A percentile compares a stretch with the other conserved stretches of the same genome.
phyloP scores from a whole-genome alignment of 495 filamentous ascomycete species.

The Podospora australis region DNA sequence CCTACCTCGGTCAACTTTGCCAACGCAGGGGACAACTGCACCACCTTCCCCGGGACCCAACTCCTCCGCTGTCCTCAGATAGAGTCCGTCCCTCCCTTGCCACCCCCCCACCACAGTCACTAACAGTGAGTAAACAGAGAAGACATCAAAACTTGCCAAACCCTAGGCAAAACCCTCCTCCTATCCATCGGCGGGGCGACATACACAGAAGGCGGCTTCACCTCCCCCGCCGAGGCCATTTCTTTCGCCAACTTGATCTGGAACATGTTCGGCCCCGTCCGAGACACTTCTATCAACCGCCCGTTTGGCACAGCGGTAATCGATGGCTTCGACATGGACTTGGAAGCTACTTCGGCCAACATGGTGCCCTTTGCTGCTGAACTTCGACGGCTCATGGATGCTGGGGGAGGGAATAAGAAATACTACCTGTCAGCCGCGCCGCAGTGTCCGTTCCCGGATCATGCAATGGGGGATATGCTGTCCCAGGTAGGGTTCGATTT shows the following conservation, averaged over 20 bases:
- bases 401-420: slow-evolving; percentile 36
- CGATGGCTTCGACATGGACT: slow-evolving; percentile 70
- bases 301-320: slow-evolving; percentile 59
- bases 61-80: slow-evolving; percentile 57
- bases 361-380: slow-evolving; percentile 51
- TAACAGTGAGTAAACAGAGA: no score
- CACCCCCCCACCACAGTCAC: slow-evolving; percentile 14
- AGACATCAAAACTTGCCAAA: slow-evolving; percentile 63
- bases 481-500: slow-evolving; percentile 54
- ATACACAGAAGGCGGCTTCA: slow-evolving; percentile 57
- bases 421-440: slow-evolving; percentile 62
- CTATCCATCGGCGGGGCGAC: slow-evolving; percentile 61
- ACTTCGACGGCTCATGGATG: slow-evolving; percentile 49
- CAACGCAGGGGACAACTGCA: slow-evolving; percentile 52
- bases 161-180: slow-evolving; percentile 56
- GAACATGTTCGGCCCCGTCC: slow-evolving; percentile 57
- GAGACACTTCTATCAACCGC: slow-evolving; percentile 34
- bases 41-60: slow-evolving; percentile 47
- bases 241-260: slow-evolving; percentile 56
- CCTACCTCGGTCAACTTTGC: slow-evolving; percentile 54
- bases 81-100: slow-evolving; percentile 30
- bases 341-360: slow-evolving; percentile 45
- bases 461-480: slow-evolving; percentile 51
- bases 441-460: slow-evolving; percentile 61
- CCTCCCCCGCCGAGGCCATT: slow-evolving; percentile 43